These are phyloP conservation scores for Alternaria postmessia DNA, from an alignment of 2,329 filamentous ascomycete species.

Conservation along the genomic window DNA sequence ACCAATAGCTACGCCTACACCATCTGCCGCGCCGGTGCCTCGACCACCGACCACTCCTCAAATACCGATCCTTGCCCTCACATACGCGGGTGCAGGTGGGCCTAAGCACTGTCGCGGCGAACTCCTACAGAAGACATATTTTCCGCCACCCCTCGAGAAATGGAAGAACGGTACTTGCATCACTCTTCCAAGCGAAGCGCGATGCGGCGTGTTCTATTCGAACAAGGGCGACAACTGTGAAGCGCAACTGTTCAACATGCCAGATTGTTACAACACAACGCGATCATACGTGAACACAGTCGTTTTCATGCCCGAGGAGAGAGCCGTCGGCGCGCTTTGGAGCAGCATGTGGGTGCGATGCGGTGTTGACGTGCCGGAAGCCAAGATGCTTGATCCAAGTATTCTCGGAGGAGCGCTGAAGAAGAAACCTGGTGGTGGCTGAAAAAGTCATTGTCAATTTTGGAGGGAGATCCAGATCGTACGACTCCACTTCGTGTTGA, in stretches of 20 bases:
- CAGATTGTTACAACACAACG: constrained; percentile 39
- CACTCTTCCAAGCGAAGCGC: constrained; percentile 41
- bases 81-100: constrained; percentile 43
- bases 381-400: constrained; percentile 39
- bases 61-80: constrained; percentile 43
- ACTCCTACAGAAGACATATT: constrained; percentile 34
- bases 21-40: constrained; percentile 14
- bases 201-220: constrained; percentile 46
- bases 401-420: constrained; percentile 41
- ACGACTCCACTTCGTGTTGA: neutral
- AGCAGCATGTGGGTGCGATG: constrained; percentile 47
- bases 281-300: constrained; percentile 44
- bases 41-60: constrained; percentile 25
- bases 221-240: constrained; percentile 48
- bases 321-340: constrained; percentile 44
- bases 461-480: neutral
- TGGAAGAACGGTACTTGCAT: constrained; percentile 46
- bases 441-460: constrained; percentile 7
- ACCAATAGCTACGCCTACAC: constrained; percentile 21
- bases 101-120: constrained; percentile 48
- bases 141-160: constrained; percentile 33
- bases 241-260: constrained; percentile 44
- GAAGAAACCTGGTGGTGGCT: constrained; percentile 34
- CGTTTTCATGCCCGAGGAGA: constrained; percentile 49
- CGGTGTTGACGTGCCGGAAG: constrained; percentile 41